phyloP scores from a whole-genome alignment of 225 moss, liverwort and hornwort species.

The Pleurozium schreberi region DNA sequence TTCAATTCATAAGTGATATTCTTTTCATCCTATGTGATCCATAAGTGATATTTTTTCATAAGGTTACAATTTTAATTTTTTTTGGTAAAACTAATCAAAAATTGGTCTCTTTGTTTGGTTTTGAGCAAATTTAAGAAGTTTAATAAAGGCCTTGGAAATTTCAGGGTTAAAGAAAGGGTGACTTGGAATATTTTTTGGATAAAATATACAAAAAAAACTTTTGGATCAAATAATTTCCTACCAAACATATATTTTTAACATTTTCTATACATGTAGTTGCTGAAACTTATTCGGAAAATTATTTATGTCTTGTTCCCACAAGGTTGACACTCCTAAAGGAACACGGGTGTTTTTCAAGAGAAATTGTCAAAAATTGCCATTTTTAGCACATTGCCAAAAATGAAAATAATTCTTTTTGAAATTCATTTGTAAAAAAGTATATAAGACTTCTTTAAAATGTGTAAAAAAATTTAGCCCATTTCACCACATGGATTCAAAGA shows the following conservation, averaged over 20 bases:
- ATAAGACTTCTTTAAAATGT: no score
- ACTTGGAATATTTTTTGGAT: neutral
- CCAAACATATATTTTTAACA: neutral
- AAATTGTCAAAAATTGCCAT: no score
- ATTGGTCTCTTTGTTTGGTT: neutral
- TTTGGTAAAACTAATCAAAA: neutral
- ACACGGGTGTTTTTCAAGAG: no score
- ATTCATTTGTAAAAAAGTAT: fast-evolving
- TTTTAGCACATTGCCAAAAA: no score
- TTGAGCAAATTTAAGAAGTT: neutral
- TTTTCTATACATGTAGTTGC: no score
- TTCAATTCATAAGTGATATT: neutral
- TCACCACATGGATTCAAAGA: no score
- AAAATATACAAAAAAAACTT: no score
- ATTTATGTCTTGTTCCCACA: neutral
- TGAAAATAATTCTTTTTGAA: no score
- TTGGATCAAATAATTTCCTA: neutral
- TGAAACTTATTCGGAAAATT: neutral
- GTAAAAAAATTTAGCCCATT: no score
- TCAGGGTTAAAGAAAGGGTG: neutral
- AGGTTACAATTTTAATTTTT: neutral
- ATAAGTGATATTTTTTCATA: no score
- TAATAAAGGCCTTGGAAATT: neutral
- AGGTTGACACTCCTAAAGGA: no score
- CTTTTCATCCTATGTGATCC: neutral